Conservation (phyloP, 352 stramenopile genomes). For the Elongisporangium senticosum region DNA sequence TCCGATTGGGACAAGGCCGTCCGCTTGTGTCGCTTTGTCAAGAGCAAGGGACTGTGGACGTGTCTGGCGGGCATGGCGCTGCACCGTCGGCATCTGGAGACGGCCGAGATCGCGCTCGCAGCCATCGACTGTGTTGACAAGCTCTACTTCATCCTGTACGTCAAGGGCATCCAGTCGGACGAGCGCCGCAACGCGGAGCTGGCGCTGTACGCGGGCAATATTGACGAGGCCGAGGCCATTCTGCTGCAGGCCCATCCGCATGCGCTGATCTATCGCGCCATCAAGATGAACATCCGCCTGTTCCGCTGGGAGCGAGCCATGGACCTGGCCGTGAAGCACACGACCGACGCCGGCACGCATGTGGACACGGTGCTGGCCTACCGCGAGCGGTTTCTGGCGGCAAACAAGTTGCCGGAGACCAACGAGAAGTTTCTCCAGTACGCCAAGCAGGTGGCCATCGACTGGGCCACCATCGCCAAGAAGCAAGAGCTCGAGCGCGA, state of each 20-base stretch:
- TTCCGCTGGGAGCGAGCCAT: constrained; percentile 88
- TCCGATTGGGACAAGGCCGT: constrained; percentile 90
- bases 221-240: constrained; percentile 91
- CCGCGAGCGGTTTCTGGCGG: constrained; percentile 80
- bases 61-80: constrained; percentile 89
- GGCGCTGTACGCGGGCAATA: constrained; percentile 72
- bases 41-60: constrained; percentile 87
- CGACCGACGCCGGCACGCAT: constrained; percentile 73
- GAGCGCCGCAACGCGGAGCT: constrained; percentile 87
- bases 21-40: constrained; percentile 88
- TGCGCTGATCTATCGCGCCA: constrained; percentile 88
- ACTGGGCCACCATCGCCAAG: constrained; percentile 86
- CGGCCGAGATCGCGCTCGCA: constrained; percentile 89
- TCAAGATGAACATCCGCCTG: constrained; percentile 91
- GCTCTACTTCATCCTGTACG: constrained; percentile 89
- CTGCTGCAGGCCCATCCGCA: constrained; percentile 85
- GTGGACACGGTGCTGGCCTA: constrained; percentile 90
- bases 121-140: constrained; percentile 91
- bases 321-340: constrained; percentile 88
- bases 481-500: constrained; percentile 89
- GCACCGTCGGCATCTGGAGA: constrained; percentile 83
- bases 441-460: constrained; percentile 76
- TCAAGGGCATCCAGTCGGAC: constrained; percentile 80
- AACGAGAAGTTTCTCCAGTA: constrained; percentile 88
- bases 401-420: constrained; percentile 83